phyloP scores from a whole-genome alignment of 192 early-diverging fungal species.

The Phlyctochytrium planicorne region DNA sequence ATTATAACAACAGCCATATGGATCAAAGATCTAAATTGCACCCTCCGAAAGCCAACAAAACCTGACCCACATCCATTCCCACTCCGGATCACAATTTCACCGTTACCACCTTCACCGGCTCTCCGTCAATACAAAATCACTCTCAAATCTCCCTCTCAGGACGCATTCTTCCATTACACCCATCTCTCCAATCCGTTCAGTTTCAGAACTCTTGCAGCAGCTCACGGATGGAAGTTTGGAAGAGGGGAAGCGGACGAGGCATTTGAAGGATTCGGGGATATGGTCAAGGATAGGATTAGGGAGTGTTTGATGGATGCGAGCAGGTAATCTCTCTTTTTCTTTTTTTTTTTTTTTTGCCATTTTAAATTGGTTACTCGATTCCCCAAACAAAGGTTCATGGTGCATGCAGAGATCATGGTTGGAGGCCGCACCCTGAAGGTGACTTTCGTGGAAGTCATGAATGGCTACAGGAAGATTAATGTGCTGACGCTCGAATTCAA shows the following conservation, averaged over 20 bases:
- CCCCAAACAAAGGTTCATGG: conserved; percentile 8
- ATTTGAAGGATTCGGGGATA: conserved; percentile 29
- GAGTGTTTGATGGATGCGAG: conserved; percentile 23
- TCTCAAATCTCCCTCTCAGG: conserved; percentile 15
- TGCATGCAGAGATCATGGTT: conserved; percentile 3
- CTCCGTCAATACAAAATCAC: conserved; percentile 18
- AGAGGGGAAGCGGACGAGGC: background rate
- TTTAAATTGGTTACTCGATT: too few species aligned
- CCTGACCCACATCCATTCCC: too few species aligned
- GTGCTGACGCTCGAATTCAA: conserved; percentile 33
- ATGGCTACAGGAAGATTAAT: conserved; percentile 23
- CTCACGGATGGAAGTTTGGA: background rate
- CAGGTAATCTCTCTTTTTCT: conserved; percentile 15
- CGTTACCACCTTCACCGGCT: background rate
- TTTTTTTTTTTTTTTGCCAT: background rate
- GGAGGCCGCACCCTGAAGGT: conserved; percentile 14
- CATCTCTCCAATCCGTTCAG: conserved; percentile 31
- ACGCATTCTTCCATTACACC: conserved; percentile 38
- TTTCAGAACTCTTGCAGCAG: conserved; percentile 9
- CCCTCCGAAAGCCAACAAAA: too few species aligned
- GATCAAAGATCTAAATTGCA: conserved; percentile 24
- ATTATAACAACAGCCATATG: conserved; percentile 3
- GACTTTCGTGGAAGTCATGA: conserved; percentile 32
- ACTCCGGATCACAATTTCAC: too few species aligned
- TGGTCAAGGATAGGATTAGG: conserved; percentile 22